Evolutionary conservation across 768 basidiomycete species (phyloP), one percentile per base, ranked within the genome.

Genomic region (Psilocybe azurescens): DNA sequence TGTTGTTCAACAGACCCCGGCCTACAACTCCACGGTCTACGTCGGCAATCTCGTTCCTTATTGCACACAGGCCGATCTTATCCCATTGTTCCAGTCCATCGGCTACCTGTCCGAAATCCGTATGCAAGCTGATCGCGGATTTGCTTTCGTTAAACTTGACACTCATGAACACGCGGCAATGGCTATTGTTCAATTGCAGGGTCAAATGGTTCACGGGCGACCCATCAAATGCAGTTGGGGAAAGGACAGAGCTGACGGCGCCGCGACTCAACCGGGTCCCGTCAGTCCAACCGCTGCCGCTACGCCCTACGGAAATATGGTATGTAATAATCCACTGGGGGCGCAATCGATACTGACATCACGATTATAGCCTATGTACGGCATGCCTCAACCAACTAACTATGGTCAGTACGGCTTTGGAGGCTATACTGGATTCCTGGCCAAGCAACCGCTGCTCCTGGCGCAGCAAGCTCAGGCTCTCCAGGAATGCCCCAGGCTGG

Each of bases 221-320:
- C 95, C 96, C 7, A 94, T 99, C 83, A 99, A 98, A 79, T 97
- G 94, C 77, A 95, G 94, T 70, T 99, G 97, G 97, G 97, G 97
- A 59, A 99, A 98, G 77, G 97, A 98, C 74, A 85, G 94, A 64
- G 90, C 88, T 28, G 90, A 91, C 73, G 91, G 87, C 36, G 85
- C 83, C 28, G 80, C 85, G 28, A 82, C 85, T 58, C 79, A 85
- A 52, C 70, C 77, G 14, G 75, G 70, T 36, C 78, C 80, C 39
- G 74, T 91, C 68, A 89, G 88, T 67, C 90, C 91, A 33, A 80
- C 85, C 50, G 74, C 85, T 28, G 74, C 79, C 38, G 84, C 89
- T 52, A 73, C 89, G 48, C 88, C 91, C 14, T 94, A 94, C 72
- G 90, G 86, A 62, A 89, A 87, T 70, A 84, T 96, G 90, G 94